phyloP scores from a whole-genome alignment of 495 filamentous ascomycete genomes.

The Neurospora sp. region DNA sequence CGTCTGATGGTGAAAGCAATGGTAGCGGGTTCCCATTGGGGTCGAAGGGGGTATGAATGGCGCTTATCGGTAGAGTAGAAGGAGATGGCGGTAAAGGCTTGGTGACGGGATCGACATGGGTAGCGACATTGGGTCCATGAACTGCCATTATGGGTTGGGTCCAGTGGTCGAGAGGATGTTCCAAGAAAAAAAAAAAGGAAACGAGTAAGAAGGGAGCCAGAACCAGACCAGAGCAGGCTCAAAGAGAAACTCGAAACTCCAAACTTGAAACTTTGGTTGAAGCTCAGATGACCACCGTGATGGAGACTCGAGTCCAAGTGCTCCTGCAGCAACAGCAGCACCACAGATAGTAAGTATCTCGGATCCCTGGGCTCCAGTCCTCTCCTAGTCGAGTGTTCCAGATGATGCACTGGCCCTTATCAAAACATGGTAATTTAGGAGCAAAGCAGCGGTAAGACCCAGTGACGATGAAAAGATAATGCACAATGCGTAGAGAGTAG shows the following conservation, averaged over 20 bases:
- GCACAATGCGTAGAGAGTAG: conserved; percentile 6
- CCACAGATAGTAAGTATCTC: background rate
- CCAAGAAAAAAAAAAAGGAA: background rate
- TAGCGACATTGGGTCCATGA: background rate
- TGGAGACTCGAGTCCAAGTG: background rate
- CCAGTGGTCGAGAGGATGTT: background rate
- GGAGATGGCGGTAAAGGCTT: background rate
- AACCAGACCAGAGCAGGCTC: background rate
- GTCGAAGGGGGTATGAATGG: background rate
- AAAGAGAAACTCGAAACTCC: background rate
- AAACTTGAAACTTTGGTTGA: background rate
- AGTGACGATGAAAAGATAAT: conserved; percentile 15
- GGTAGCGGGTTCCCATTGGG: background rate
- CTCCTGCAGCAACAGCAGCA: background rate
- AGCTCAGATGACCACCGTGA: background rate
- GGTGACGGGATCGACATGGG: background rate
- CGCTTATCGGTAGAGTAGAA: background rate
- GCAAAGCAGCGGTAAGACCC: background rate
- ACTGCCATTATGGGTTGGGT: background rate
- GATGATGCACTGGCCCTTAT: background rate
- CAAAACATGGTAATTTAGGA: background rate
- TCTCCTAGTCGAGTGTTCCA: background rate
- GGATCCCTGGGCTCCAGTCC: background rate
- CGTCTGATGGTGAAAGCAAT: conserved; percentile 7
- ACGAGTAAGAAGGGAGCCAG: background rate